These are phyloP conservation scores for Penicillium corylophilum DNA, from an alignment of 2,329 filamentous ascomycete species.

Conservation along the genomic window DNA sequence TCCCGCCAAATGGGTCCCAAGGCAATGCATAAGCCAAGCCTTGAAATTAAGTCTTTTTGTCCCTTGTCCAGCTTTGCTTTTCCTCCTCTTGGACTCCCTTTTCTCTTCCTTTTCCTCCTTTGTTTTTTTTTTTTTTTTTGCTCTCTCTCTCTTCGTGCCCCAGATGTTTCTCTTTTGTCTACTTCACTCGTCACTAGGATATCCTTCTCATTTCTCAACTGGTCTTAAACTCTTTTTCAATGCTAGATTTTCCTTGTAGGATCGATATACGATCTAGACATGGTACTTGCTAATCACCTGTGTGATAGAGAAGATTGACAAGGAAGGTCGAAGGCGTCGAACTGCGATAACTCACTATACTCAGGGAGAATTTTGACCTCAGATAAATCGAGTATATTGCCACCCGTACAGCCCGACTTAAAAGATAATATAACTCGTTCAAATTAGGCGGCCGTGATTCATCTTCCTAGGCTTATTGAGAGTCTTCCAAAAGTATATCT, in stretches of 20 bases:
- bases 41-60: neutral
- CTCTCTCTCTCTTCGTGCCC: constrained; percentile 1
- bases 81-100: neutral
- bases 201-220: constrained; percentile 26
- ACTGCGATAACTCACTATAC: no score
- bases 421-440: no score
- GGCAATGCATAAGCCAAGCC: constrained; percentile 10
- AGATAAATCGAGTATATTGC: no score
- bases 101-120: neutral
- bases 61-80: neutral
- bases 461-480: no score
- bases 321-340: no score
- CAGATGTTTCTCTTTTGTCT: constrained; percentile 18
- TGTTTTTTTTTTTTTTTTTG: neutral
- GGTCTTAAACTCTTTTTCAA: constrained; percentile 11
- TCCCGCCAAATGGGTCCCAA: neutral
- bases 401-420: no score
- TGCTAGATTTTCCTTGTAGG: constrained; percentile 1
- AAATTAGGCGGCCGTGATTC: no score
- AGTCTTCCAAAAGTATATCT: no score
- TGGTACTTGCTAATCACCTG: neutral
- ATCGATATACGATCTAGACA: neutral
- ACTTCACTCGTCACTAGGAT: constrained; percentile 21
- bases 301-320: neutral
- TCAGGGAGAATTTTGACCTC: no score